Base-by-base conservation (phyloP, 2,329 filamentous ascomycete genomes). In the Alternaria rosae region DNA sequence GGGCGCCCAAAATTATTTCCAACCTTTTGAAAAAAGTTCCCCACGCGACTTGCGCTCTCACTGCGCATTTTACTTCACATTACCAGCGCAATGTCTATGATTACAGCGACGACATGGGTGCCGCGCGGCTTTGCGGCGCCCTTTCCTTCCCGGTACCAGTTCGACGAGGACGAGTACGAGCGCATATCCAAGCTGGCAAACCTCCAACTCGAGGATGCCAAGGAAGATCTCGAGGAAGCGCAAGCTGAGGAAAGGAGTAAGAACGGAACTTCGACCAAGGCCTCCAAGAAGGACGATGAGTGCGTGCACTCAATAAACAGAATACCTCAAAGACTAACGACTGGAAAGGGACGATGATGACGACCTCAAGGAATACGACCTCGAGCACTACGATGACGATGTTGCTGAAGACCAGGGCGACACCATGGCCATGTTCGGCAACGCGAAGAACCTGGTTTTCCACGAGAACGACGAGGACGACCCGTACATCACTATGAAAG, bases 391-490 rank as follows among this genome's bases (percentile, higher is more conserved):
- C 79, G 95, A 99, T 73, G 91, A 95, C 70, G 92, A 95, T 48
- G 87, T 89, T 8, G 85, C 87, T 13, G 85, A 92, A 62, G 89
- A 89, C 28, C 88, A 91, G 62, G 88, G 87, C 52, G 90, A 92
- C 74, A 87, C 90, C 56, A 90, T 95, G 86, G 91, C 90, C 72
- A 97, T 97, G 87, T 98, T 99, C 77, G 93, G 94, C 75, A 97
- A 97, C 77, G 88, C 97, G 77, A 96, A 95, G 80, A 94, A 92
- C 28, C 85, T 99, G 25, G 92, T 93, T 13, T 99, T 97, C 82
- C 94, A 99, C 83, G 89, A 94, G 70, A 93, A 92, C 64, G 95
- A 97, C 81, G 92, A 94, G 75, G 92, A 97, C 56, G 95, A 99
- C 76, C 95, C 95, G 1, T 99, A 99, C 81, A 95, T 99, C 76